Evolutionary conservation across 352 stramenopile genomes (phyloP), one percentile per base, ranked within the genome.

Genomic region (Phytophthora sansomeana): DNA sequence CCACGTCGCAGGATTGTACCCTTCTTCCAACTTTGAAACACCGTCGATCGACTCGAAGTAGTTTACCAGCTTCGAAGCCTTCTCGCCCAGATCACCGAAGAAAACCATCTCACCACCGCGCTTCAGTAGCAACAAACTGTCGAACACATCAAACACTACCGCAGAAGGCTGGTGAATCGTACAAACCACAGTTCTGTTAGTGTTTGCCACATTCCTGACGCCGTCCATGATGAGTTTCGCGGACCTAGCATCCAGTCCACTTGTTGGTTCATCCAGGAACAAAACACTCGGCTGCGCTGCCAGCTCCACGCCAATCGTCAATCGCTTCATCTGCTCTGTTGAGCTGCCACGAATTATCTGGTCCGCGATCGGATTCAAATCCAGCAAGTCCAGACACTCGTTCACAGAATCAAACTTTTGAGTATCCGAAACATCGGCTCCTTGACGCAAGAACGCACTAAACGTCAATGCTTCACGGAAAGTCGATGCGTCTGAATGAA

Each of bases 381-480:
- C 67, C 5, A 79, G 41, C 9, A 81, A 28, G 2, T 77, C 60
- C 0, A 81, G 41, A 44, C 67, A 72, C 14, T 81, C 71, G 33
- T 79, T 67, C 8, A 74, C 74, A 2, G 62, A 66, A 6, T 63
- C 69, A 16, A 47, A 62, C 50, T 81, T 81, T 7, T 73, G 39
- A 19, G 16, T 56, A 17, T 74, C 70, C 0, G 74, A 35, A 0
- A 77, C 55, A 14, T 75, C 63, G 19, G 53, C 49, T 19, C 44
- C 70, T 30, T 78, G 69, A 39, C 91, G 71, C 30, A 98, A 48
- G 35, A 87, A 84, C 1, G 92, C 89, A 44, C 83, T 94, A 56
- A 98, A 98, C 4, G 68, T 64, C 13, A 98, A 83, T 5, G 89
- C 84, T 55, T 98, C 93, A 24, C 90, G 78, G 24, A 93, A 90